Evolutionary conservation across 352 stramenopile species (phyloP).

Genomic region (Phytophthora cactorum): DNA sequence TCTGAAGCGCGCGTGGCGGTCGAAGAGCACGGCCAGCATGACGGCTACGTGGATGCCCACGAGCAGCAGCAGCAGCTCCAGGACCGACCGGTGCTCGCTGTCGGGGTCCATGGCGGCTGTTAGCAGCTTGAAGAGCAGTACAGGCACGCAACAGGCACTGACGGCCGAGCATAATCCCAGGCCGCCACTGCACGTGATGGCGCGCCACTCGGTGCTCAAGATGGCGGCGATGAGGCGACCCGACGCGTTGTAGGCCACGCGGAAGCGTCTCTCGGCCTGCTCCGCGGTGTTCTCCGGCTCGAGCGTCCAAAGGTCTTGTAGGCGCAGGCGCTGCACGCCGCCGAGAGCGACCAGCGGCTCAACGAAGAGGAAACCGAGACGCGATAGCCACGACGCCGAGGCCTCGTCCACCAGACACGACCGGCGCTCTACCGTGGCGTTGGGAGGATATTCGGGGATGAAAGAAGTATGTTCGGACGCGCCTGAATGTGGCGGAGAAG

Average conservation of each 20-base stretch:
- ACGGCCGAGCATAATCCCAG: slow-evolving; percentile 30
- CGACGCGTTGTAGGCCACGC: slow-evolving; percentile 32
- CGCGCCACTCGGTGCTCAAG: slow-evolving; percentile 37
- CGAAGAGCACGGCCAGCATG: slow-evolving; percentile 39
- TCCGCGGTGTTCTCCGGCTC: slow-evolving; percentile 33
- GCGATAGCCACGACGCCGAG: slow-evolving; percentile 33
- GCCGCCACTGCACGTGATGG: slow-evolving; percentile 28
- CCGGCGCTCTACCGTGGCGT: not conserved
- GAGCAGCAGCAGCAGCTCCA: slow-evolving; percentile 38
- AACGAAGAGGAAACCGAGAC: slow-evolving; percentile 46
- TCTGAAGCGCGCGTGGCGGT: slow-evolving; percentile 37
- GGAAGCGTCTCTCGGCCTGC: slow-evolving; percentile 34
- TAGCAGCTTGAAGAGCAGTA: slow-evolving; percentile 44
- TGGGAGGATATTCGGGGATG: not conserved
- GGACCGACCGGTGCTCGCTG: slow-evolving; percentile 6
- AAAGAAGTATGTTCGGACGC: not conserved
- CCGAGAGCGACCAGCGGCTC: slow-evolving; percentile 40
- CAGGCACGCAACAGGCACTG: slow-evolving; percentile 25
- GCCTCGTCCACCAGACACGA: slow-evolving; percentile 19
- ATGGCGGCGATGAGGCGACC: slow-evolving; percentile 24
- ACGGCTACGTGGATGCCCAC: slow-evolving; percentile 35
- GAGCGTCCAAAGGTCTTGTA: slow-evolving; percentile 45
- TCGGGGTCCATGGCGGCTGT: slow-evolving; percentile 31
- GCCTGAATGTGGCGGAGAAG: slow-evolving; percentile 2
- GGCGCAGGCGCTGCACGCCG: slow-evolving; percentile 14